Evolutionary conservation across 768 basidiomycete species (phyloP), one percentile per base, ranked within the genome.

Genomic region (Kwoniella dejecticola): DNA sequence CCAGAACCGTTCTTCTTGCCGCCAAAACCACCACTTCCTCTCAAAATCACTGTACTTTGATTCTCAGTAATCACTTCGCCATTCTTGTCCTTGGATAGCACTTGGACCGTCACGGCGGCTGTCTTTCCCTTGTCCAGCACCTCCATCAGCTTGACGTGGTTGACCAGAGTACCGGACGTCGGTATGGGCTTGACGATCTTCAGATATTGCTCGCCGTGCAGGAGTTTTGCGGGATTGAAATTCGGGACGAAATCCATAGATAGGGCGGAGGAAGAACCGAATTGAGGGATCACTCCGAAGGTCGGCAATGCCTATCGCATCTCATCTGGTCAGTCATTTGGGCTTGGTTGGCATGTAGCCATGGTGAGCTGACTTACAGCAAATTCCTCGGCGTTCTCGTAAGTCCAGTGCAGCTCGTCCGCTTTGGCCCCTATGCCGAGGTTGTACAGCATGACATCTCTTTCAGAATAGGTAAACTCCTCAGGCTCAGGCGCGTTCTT

Each of bases 201-300:
- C 68, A 99, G 81, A 79, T 91, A 98, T 72, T 98, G 96, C 76
- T 99, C 96, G 45, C 96, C 96, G 76, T 99, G 96, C 17, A 99
- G 84, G n/a, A 99, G 83, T 80, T 91, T 97, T 47, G 93, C 91
- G 4, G 91, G 92, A 74, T 94, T 94, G 83, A 87, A 98, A 79
- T 97, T 89, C 13, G 96, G 95, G 27, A 99, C 71, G 58, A 76
- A 82, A 79, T 91, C 92, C 48, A 91, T 79, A 0, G 88, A 78
- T 3, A 91, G 52, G 27, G 84, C 83, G 6, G 84, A 82, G 67
- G 86, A 89, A 1, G 90, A 86, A 21, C 81, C 75, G 78, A 98
- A 91, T 76, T 92, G 92, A 15, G 96, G 95, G 60, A 98, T 84
- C 40, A 98, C 93, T 29, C 92, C 96, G 73, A 96, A 98, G 0